Evolutionary conservation across 2,329 filamentous ascomycete genomes (phyloP), one percentile per base, ranked within the genome.

Genomic region (Colletotrichum falcatum): DNA sequence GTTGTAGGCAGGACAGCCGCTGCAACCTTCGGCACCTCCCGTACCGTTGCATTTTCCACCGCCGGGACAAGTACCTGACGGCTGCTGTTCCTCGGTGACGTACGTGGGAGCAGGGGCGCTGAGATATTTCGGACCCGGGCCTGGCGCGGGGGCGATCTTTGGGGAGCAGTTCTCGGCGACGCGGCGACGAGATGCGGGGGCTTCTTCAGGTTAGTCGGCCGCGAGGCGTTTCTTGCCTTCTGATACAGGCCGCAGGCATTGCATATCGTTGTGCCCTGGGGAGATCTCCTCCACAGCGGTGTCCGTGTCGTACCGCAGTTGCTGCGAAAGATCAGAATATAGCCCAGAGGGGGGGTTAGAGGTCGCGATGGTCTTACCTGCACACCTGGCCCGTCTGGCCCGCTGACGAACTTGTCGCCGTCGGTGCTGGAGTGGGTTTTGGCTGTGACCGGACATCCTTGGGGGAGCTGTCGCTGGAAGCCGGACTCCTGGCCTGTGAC

Each of bases 41-140:
- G 96, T 98, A 58, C 96, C 96, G 79, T 99, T 98, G 80, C 96
- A 99, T 69, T 92, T 92, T 48, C 96, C 96, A 72, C 95, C 95
- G 46, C 96, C 96, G 18, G 96, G 96, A 80, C 96, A 99, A 16
- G 95, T 97, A n/a, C 96, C 96, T 53, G 90, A 88, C 5, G 90
- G 85, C 54, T 88, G 91, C 74, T 93, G 90, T 77, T 94, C 92
- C 5, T 92, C 92, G 26, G 92, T 87, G 60, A 96, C 92, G 77
- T 95, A 95, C 4, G 91, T 94, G 37, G 92, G 89, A 20, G 84
- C 83, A 5, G 83, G 79, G 12, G 82, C 78, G 70, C 81, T 85
- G 23, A 39, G 80, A 70, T 65, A 87, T 85, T 65, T 82, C 80
- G 11, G 80, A 75, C 44, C 81, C 78, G 11, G 82, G 75, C 7